phyloP scores from a whole-genome alignment of 176 grass and related monocot genomes.

The Puya raimondii region DNA sequence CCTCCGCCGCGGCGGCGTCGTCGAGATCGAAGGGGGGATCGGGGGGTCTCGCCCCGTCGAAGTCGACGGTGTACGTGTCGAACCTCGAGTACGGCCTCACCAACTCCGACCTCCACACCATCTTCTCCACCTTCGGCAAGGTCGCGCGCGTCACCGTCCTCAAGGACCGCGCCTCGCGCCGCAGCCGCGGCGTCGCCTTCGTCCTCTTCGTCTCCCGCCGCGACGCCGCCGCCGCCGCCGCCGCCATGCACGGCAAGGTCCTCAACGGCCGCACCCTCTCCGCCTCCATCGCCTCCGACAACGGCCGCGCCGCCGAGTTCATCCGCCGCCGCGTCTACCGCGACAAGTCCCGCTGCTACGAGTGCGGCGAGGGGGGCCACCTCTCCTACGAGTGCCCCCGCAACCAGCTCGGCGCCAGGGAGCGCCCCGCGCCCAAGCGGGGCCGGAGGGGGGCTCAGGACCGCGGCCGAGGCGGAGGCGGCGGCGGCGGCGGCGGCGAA shows the following conservation, averaged over 20 bases:
- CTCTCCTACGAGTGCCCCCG: slow-evolving; percentile 95
- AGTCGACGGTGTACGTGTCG: slow-evolving; percentile 89
- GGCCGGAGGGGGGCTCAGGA: slow-evolving; percentile 21
- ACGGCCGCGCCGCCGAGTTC: slow-evolving; percentile 79
- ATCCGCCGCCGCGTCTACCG: slow-evolving; percentile 82
- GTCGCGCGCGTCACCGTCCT: slow-evolving; percentile 84
- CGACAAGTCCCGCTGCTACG: slow-evolving; percentile 83
- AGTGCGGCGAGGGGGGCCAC: slow-evolving; percentile 73
- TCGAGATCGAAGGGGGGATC: slow-evolving; percentile 35
- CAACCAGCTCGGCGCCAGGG: slow-evolving; percentile 78
- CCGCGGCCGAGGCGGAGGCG: slow-evolving; percentile 4
- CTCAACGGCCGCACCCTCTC: slow-evolving; percentile 45
- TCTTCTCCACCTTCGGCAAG: slow-evolving; percentile 90
- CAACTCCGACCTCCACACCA: slow-evolving; percentile 92
- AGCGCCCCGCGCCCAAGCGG: slow-evolving; percentile 51
- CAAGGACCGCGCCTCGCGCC: slow-evolving; percentile 65
- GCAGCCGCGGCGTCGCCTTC: slow-evolving; percentile 77
- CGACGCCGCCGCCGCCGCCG: slow-evolving; percentile 45
- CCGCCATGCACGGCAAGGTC: slow-evolving; percentile 30
- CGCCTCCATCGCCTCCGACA: slow-evolving; percentile 74
- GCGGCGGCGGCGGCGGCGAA: slow-evolving; percentile 1
- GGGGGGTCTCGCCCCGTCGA: slow-evolving; percentile 84
- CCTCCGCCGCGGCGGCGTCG: neutral
- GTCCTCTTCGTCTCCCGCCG: slow-evolving; percentile 72
- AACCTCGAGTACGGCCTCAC: slow-evolving; percentile 82